Percentiles rank a stretch among this genome's conserved stretches.
phyloP scores from a whole-genome alignment of 306 rosid species.

The Psophocarpus tetragonolobus region DNA sequence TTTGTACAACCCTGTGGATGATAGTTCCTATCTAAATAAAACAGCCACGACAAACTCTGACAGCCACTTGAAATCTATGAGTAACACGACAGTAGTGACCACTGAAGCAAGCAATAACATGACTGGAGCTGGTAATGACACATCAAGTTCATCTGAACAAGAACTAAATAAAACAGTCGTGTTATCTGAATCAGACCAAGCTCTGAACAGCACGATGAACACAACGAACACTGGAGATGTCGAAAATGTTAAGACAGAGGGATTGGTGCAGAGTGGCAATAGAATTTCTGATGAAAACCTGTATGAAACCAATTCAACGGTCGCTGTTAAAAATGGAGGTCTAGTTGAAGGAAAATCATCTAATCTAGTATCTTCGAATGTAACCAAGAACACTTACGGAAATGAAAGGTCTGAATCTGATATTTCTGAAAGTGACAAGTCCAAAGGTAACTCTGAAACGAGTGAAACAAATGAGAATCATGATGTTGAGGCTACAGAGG shows the following conservation, averaged over 20 bases:
- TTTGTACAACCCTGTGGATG: constrained; percentile 35
- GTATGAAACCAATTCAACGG: constrained; percentile 31
- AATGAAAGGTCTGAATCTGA: constrained; percentile 46
- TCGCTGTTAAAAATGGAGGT: constrained; percentile 36
- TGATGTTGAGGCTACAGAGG: constrained; percentile 36
- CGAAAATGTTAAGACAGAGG: constrained; percentile 33
- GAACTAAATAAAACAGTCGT: constrained; percentile 37
- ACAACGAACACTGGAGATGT: constrained; percentile 31
- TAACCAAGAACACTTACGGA: constrained; percentile 33
- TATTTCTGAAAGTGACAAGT: constrained; percentile 44
- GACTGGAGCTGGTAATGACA: constrained; percentile 25
- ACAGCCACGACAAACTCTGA: constrained; percentile 31
- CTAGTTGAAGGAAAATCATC: constrained; percentile 42
- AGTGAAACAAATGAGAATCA: constrained; percentile 23
- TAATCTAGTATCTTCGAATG: constrained; percentile 40
- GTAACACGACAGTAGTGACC: constrained; percentile 32
- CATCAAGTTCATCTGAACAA: constrained; percentile 41
- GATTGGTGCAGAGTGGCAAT: constrained; percentile 35
- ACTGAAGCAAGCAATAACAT: constrained; percentile 39
- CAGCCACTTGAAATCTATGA: constrained; percentile 40
- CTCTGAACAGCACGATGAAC: constrained; percentile 36
- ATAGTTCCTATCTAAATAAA: constrained; percentile 34
- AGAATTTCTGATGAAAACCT: constrained; percentile 38
- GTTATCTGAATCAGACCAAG: constrained; percentile 25
- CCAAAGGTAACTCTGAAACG: constrained; percentile 33